These are phyloP conservation scores for Alternaria arbusti DNA, from an alignment of 2,329 filamentous ascomycete genomes.

Conservation along the genomic window DNA sequence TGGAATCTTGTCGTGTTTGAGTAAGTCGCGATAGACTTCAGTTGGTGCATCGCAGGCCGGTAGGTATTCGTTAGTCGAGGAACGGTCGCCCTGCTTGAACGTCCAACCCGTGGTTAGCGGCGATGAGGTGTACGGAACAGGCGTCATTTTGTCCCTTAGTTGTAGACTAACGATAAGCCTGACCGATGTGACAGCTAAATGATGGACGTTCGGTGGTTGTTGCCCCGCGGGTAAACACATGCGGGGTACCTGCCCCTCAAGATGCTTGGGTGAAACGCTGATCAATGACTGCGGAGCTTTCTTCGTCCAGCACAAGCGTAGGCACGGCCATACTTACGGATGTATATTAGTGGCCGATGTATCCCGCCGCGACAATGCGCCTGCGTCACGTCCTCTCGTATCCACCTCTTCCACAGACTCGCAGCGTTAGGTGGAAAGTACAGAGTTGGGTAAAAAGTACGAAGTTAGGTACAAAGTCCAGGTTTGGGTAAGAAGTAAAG, in stretches of 20 bases:
- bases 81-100: constrained; percentile 55
- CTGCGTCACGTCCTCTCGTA: background rate
- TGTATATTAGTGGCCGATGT: background rate
- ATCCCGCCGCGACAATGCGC: background rate
- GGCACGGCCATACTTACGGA: background rate
- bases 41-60: constrained; percentile 53
- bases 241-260: constrained; percentile 1
- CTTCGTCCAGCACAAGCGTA: background rate
- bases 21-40: constrained; percentile 55
- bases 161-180: background rate
- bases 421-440: background rate
- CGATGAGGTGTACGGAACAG: constrained; percentile 2
- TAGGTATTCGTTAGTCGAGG: constrained; percentile 47
- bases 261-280: background rate
- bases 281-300: background rate
- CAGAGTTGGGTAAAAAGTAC: background rate
- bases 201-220: background rate
- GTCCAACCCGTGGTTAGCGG: constrained; percentile 44
- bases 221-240: background rate
- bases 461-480: no score
- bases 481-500: no score
- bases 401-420: background rate
- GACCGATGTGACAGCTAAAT: background rate
- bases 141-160: background rate
- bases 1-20: constrained; percentile 55